These are phyloP conservation scores for Cytospora paraplurivora DNA, from an alignment of 2,329 filamentous ascomycete genomes.

Conservation along the genomic window DNA sequence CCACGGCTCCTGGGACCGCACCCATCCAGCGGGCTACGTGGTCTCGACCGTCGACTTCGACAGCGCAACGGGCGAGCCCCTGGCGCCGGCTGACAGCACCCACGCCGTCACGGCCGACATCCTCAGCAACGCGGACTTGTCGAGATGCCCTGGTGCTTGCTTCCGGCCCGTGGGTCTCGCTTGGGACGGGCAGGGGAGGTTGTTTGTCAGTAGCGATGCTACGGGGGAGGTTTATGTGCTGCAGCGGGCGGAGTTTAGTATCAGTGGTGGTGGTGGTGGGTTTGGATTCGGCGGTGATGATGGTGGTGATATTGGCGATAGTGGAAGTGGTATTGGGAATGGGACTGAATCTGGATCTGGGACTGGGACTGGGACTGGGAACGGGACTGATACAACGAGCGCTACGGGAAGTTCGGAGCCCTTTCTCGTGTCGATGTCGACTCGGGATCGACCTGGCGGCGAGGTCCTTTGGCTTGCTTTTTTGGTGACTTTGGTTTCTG, in stretches of 20 bases:
- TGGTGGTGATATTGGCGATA: constrained; percentile 8
- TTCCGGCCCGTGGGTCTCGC: constrained; percentile 65
- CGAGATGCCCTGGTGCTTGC: constrained; percentile 57
- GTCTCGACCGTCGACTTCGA: constrained; percentile 46
- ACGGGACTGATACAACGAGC: not conserved
- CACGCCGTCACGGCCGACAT: constrained; percentile 51
- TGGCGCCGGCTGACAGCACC: constrained; percentile 44
- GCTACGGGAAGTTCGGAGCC: constrained; percentile 18
- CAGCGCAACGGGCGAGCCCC: constrained; percentile 44
- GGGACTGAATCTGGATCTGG: constrained; percentile 7
- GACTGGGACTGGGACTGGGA: constrained; percentile 7
- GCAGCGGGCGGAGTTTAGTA: constrained; percentile 31
- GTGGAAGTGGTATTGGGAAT: constrained; percentile 2
- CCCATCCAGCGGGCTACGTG: constrained; percentile 41
- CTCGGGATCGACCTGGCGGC: constrained; percentile 20
- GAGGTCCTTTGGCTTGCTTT: constrained; percentile 28
- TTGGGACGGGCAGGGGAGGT: constrained; percentile 51
- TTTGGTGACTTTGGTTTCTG: constrained; percentile 30
- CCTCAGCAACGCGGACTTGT: constrained; percentile 56
- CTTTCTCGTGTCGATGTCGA: constrained; percentile 29
- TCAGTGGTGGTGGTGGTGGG: not conserved
- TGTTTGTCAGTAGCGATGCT: constrained; percentile 65
- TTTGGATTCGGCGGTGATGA: not conserved
- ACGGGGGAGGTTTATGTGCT: constrained; percentile 68
- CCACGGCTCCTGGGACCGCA: constrained; percentile 66